phyloP scores from a whole-genome alignment of 1,284 basidiomycete species.

The Rhodotorula sp. region DNA sequence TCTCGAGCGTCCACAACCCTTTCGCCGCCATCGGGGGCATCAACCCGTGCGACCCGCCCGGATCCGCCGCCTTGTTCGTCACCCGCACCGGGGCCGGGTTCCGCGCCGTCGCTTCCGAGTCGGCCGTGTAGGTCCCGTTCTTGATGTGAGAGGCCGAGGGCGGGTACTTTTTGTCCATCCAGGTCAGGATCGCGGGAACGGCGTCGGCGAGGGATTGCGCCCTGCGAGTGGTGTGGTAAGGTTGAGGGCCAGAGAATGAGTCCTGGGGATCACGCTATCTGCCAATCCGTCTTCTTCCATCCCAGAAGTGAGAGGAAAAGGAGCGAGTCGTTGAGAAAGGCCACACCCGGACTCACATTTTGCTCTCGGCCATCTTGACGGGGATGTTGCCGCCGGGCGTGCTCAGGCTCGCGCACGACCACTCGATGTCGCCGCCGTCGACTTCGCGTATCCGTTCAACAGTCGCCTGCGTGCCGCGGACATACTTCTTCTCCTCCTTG shows the following conservation, averaged over 20 bases:
- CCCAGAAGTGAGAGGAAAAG: not conserved
- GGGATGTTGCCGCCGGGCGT: conserved; percentile 37
- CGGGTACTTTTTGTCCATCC: conserved; percentile 26
- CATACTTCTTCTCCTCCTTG: conserved; percentile 31
- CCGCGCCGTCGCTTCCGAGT: conserved; percentile 8
- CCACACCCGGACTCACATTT: conserved; percentile 21
- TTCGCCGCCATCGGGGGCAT: conserved; percentile 17
- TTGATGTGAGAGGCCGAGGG: conserved; percentile 9
- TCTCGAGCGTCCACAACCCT: conserved; percentile 21
- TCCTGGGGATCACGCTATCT: no score
- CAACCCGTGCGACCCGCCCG: conserved; percentile 23
- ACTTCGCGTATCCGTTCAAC: conserved; percentile 29
- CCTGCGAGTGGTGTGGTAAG: conserved; percentile 8
- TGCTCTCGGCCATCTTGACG: conserved; percentile 28
- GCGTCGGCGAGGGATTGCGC: conserved; percentile 27
- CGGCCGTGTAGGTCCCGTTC: conserved; percentile 15
- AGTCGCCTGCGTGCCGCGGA: conserved; percentile 26
- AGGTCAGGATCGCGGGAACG: conserved; percentile 26
- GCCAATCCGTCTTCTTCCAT: no score
- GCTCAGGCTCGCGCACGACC: conserved; percentile 32
- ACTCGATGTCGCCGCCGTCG: conserved; percentile 26
- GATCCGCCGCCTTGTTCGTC: conserved; percentile 13
- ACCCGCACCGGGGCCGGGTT: conserved; percentile 15
- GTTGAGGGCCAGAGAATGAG: no score
- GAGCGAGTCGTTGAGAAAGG: not conserved